Evolutionary conservation across 371 early-diverging fungal species (phyloP).

Genomic region (Mortierella sp.): DNA sequence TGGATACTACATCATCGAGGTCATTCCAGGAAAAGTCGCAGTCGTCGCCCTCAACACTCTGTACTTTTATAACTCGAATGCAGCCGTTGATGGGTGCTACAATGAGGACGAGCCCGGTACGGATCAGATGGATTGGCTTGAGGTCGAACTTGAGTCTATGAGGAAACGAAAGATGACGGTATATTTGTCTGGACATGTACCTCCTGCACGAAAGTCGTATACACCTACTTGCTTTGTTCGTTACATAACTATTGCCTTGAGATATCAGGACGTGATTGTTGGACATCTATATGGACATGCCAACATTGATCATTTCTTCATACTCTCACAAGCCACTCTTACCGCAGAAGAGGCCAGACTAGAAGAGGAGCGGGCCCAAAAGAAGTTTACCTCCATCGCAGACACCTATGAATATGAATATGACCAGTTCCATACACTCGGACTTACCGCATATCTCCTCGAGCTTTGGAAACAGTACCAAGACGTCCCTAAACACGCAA

Average conservation of each 20-base stretch:
- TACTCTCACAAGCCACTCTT: slow-evolving; percentile 49
- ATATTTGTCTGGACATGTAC: slow-evolving; percentile 83
- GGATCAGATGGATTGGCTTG: slow-evolving; percentile 79
- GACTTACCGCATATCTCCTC: slow-evolving; percentile 41
- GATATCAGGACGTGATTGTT: slow-evolving; percentile 71
- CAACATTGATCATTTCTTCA: slow-evolving; percentile 82
- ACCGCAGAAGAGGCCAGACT: not conserved
- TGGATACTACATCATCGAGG: slow-evolving; percentile 76
- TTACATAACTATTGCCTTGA: slow-evolving; percentile 70
- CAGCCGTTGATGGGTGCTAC: slow-evolving; percentile 75
- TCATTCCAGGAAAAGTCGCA: slow-evolving; percentile 61
- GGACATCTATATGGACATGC: slow-evolving; percentile 87
- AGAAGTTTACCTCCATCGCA: not conserved
- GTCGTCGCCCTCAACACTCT: slow-evolving; percentile 81
- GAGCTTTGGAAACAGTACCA: slow-evolving; percentile 57
- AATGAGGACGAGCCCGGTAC: slow-evolving; percentile 68
- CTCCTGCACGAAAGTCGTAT: slow-evolving; percentile 78
- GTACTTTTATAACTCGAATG: slow-evolving; percentile 78
- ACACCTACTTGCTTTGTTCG: slow-evolving; percentile 68
- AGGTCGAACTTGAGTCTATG: slow-evolving; percentile 61
- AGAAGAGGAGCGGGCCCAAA: not conserved
- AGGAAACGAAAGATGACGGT: slow-evolving; percentile 56
- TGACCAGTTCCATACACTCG: slow-evolving; percentile 29
- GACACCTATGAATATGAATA: slow-evolving; percentile 20
- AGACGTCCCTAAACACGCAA: slow-evolving; percentile 41